These are phyloP conservation scores for Striga asiatica DNA, from an alignment of 257 asterid genomes.

Conservation along the genomic window DNA sequence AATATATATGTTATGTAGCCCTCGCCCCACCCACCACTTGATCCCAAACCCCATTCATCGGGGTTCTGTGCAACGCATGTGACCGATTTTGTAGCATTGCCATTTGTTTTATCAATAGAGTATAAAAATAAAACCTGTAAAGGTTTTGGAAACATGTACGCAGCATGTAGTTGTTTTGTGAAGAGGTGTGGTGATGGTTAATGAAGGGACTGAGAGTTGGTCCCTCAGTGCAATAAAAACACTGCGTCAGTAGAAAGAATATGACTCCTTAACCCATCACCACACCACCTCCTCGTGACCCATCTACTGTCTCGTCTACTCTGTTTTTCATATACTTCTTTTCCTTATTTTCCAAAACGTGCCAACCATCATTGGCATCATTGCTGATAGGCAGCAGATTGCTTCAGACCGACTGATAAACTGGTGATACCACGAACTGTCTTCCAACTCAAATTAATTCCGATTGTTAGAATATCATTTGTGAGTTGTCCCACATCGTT, in stretches of 20 bases:
- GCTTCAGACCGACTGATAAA: too few species aligned
- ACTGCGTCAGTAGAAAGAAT: conserved; percentile 19
- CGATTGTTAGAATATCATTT: too few species aligned
- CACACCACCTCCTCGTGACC: conserved; percentile 30
- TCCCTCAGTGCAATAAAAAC: conserved; percentile 47
- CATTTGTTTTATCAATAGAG: conserved; percentile 44
- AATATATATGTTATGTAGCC: not conserved
- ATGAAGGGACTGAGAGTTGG: conserved; percentile 37
- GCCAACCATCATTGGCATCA: not conserved
- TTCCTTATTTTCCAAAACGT: conserved; percentile 1
- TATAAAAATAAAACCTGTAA: conserved; percentile 9
- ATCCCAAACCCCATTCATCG: conserved; percentile 11
- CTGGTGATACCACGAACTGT: too few species aligned
- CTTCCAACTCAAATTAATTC: too few species aligned
- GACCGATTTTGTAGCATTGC: conserved; percentile 76
- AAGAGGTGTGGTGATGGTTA: conserved; percentile 11
- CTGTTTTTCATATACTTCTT: conserved; percentile 27
- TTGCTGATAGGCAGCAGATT: too few species aligned
- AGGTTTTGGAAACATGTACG: conserved; percentile 4
- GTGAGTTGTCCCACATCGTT: too few species aligned
- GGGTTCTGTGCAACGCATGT: conserved; percentile 53
- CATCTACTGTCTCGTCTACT: conserved; percentile 20
- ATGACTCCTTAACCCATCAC: conserved; percentile 37
- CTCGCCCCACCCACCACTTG: not conserved
- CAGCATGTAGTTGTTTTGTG: not conserved